phyloP scores from a whole-genome alignment of 2,329 filamentous ascomycete species.

The Exophiala mesophila region DNA sequence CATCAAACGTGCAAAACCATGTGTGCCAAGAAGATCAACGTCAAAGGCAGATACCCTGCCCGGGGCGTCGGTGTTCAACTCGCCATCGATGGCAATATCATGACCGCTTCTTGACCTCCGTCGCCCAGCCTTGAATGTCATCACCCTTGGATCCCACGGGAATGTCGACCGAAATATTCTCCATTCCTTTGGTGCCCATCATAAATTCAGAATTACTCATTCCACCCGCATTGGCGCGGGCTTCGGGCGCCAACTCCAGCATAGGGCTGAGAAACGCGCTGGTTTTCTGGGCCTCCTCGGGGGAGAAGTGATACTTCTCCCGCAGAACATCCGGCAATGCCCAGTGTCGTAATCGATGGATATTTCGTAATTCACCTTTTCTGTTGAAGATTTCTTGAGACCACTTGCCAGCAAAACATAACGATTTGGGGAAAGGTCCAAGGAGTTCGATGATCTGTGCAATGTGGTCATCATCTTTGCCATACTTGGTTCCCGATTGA shows the following conservation, averaged over 20 bases:
- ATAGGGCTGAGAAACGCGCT: conserved; percentile 82
- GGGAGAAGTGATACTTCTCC: conserved; percentile 94
- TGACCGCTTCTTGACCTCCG: conserved; percentile 76
- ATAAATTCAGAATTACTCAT: conserved; percentile 86
- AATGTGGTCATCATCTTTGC: conserved; percentile 98
- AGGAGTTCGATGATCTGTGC: conserved; percentile 97
- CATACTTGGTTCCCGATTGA: conserved; percentile 97
- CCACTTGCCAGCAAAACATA: conserved; percentile 93
- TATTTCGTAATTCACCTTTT: conserved; percentile 94
- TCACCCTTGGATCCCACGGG: conserved; percentile 78
- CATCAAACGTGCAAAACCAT: conserved; percentile 4
- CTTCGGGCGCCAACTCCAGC: conserved; percentile 82
- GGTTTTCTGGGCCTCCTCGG: conserved; percentile 73
- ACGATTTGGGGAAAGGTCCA: conserved; percentile 84
- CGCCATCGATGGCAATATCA: not conserved
- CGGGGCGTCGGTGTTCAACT: not conserved
- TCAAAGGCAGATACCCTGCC: not conserved
- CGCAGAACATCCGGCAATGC: conserved; percentile 84
- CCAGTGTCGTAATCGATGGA: conserved; percentile 94
- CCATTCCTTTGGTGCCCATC: conserved; percentile 83
- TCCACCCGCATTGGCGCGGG: conserved; percentile 88
- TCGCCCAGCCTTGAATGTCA: conserved; percentile 90
- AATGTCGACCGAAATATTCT: conserved; percentile 67
- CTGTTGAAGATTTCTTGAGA: conserved; percentile 98
- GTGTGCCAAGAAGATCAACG: not conserved